These are phyloP conservation scores for Beauveria scarabaeidicola DNA, from an alignment of 2,329 filamentous ascomycete genomes.

Conservation along the genomic window DNA sequence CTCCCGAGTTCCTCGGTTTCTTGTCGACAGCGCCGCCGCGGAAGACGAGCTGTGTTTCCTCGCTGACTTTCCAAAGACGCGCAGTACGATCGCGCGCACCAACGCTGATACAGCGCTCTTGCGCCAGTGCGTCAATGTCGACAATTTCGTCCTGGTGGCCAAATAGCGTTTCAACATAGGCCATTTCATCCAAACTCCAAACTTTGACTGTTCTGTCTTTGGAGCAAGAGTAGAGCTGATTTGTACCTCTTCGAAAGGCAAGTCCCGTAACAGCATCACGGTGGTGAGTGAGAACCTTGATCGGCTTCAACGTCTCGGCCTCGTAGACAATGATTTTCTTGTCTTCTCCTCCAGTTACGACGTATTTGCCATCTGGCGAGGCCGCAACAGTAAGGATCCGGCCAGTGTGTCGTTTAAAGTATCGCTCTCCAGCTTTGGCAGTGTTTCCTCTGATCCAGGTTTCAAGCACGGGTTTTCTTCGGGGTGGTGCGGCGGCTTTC, in stretches of 20 bases:
- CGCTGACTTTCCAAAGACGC: conserved; percentile 88
- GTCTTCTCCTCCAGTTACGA: conserved; percentile 84
- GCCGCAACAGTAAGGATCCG: conserved; percentile 78
- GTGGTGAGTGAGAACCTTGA: conserved; percentile 85
- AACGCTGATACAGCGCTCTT: conserved; percentile 85
- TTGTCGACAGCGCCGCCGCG: conserved; percentile 65
- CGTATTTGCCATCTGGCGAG: conserved; percentile 80
- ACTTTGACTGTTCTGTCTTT: conserved; percentile 92
- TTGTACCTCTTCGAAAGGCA: conserved; percentile 77
- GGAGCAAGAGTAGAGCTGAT: conserved; percentile 86
- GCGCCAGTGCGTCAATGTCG: conserved; percentile 71
- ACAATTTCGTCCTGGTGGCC: conserved; percentile 90
- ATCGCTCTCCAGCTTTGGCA: conserved; percentile 51
- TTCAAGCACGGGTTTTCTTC: conserved; percentile 54
- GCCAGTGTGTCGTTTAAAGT: conserved; percentile 69
- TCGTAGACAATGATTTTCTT: conserved; percentile 83
- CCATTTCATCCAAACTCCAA: conserved; percentile 85
- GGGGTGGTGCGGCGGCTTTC: conserved; percentile 49
- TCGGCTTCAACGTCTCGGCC: conserved; percentile 64
- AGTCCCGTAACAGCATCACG: conserved; percentile 79
- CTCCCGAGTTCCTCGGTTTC: conserved; percentile 33
- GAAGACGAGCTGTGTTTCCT: conserved; percentile 93
- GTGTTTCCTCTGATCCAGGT: conserved; percentile 54
- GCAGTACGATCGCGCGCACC: conserved; percentile 87
- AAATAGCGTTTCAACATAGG: conserved; percentile 92